Percentiles rank a stretch among this genome's conserved stretches.
Evolutionary conservation across 2,329 filamentous ascomycete genomes (phyloP).

Genomic region (Thelonectria blattea): DNA sequence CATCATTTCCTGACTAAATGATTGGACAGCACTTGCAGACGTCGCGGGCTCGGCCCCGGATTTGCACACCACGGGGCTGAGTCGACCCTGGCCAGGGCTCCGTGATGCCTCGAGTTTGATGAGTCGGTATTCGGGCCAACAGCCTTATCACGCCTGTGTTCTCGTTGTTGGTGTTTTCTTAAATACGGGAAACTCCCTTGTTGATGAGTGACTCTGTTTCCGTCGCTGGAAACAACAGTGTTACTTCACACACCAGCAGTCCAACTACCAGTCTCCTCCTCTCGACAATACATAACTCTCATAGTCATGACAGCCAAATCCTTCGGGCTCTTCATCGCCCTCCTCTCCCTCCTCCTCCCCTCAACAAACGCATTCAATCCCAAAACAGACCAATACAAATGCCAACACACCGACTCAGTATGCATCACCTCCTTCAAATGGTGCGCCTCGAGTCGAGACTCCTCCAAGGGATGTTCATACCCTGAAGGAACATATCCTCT

Average conservation of each 20-base stretch:
- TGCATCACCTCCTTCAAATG: slow-evolving; percentile 31
- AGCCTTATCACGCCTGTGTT: not conserved
- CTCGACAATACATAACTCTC: too few relatives aligned
- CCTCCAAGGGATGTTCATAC: slow-evolving; percentile 16
- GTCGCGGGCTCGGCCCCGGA: not conserved
- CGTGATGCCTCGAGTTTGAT: not conserved
- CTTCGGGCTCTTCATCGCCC: slow-evolving; percentile 8
- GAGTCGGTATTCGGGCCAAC: not conserved
- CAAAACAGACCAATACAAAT: slow-evolving; percentile 24
- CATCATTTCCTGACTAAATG: not conserved
- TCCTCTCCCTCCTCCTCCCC: slow-evolving; percentile 2
- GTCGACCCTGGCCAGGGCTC: not conserved
- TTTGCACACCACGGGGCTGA: not conserved
- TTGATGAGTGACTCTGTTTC: not conserved
- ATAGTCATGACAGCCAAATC: slow-evolving; percentile 1
- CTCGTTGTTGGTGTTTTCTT: not conserved
- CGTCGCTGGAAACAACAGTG: not conserved
- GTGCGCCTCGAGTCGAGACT: slow-evolving; percentile 25
- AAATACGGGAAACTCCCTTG: not conserved
- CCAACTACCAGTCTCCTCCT: too few relatives aligned
- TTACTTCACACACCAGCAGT: not conserved
- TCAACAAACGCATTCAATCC: slow-evolving; percentile 14
- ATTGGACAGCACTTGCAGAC: not conserved
- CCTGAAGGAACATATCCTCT: slow-evolving; percentile 17
- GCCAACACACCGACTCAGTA: slow-evolving; percentile 21